These are phyloP conservation scores for Eruca vesicaria DNA, from an alignment of 441 rosid species.

Conservation along the genomic window DNA sequence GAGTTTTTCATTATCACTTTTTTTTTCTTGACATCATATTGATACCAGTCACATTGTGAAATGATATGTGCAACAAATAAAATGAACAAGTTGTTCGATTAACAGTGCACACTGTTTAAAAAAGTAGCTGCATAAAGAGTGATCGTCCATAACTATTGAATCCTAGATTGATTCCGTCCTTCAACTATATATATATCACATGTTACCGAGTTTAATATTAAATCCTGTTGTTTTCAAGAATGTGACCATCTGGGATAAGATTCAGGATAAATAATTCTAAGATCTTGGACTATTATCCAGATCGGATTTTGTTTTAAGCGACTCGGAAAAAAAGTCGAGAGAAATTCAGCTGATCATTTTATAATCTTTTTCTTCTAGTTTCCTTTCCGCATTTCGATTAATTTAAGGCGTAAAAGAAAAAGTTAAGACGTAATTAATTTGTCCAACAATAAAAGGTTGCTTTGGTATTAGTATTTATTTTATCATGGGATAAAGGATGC, in stretches of 20 bases:
- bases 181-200: neutral
- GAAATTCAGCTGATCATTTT: neutral
- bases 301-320: neutral
- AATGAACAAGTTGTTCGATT: too few species aligned
- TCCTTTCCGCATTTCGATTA: neutral
- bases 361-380: neutral
- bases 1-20: neutral
- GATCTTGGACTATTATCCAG: neutral
- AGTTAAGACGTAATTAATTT: neutral
- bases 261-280: neutral
- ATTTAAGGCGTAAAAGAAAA: too few species aligned
- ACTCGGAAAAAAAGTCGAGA: neutral
- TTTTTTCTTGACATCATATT: neutral
- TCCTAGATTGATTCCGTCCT: neutral
- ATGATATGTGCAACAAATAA: neutral
- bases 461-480: too few species aligned
- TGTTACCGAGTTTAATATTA: neutral
- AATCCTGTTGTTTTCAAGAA: neutral
- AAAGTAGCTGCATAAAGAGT: neutral
- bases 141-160: neutral
- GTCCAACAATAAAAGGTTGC: neutral
- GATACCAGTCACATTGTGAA: neutral
- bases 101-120: too few species aligned
- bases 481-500: neutral
- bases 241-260: conserved; percentile 15